Evolutionary conservation across 768 basidiomycete genomes (phyloP).

Genomic region (Xanthoconium purpureum): DNA sequence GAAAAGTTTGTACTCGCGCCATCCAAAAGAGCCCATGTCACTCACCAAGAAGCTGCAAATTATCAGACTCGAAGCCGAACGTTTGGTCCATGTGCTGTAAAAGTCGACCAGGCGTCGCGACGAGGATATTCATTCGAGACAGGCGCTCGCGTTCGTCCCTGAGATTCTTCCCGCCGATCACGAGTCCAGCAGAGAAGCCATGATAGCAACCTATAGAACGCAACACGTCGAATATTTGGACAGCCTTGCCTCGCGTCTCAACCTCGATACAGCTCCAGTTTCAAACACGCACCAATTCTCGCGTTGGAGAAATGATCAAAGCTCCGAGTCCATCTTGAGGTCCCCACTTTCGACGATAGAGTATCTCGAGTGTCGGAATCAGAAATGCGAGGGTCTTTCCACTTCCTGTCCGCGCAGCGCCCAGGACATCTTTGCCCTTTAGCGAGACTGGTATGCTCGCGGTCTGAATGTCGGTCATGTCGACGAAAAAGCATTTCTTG

Average conservation of each 20-base stretch:
- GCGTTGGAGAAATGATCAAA: conserved; percentile 88
- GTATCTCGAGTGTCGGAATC: conserved; percentile 61
- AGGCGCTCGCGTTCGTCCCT: conserved; percentile 90
- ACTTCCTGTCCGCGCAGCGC: conserved; percentile 67
- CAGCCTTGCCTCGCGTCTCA: conserved; percentile 54
- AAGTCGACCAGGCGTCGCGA: conserved; percentile 92
- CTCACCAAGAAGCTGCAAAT: conserved; percentile 87
- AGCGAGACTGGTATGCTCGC: conserved; percentile 58
- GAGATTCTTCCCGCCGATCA: conserved; percentile 94
- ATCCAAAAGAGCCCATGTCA: conserved; percentile 4
- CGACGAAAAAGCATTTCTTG: conserved; percentile 79
- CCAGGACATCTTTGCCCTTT: conserved; percentile 63
- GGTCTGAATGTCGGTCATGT: conserved; percentile 81
- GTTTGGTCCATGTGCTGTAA: conserved; percentile 99
- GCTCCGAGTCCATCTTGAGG: conserved; percentile 79
- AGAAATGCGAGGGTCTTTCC: conserved; percentile 76
- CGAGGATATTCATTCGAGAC: conserved; percentile 95
- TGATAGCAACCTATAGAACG: conserved; percentile 92
- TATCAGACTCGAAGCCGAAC: conserved; percentile 86
- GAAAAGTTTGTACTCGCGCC: background rate
- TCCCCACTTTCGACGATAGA: conserved; percentile 68
- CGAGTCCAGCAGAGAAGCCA: conserved; percentile 87
- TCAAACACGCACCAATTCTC: conserved; percentile 69
- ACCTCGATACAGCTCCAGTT: background rate
- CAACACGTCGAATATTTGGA: conserved; percentile 96